Conservation (phyloP, 2,329 filamentous ascomycete genomes). For the Aphanocladium album region DNA sequence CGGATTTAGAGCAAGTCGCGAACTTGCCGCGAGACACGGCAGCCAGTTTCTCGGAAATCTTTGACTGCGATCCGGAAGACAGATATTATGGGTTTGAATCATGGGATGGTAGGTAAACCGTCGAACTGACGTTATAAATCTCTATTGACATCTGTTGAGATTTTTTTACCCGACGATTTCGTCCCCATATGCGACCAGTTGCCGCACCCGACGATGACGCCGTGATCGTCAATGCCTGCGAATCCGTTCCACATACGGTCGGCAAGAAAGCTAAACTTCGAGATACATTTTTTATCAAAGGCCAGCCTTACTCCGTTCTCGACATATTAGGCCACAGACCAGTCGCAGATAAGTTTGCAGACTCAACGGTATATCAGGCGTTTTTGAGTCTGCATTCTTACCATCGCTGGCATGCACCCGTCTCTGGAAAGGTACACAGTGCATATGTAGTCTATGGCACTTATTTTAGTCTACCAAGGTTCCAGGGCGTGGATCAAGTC, state of each 20-base stretch:
- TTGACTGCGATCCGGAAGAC: slow-evolving; percentile 50
- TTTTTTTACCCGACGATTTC: slow-evolving; percentile 61
- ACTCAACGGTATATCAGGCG: slow-evolving; percentile 65
- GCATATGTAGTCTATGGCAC: slow-evolving; percentile 58
- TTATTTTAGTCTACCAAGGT: slow-evolving; percentile 59
- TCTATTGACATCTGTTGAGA: slow-evolving; percentile 23
- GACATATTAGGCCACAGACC: slow-evolving; percentile 59
- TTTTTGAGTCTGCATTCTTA: slow-evolving; percentile 64
- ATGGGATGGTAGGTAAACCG: slow-evolving; percentile 51
- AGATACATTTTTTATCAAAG: slow-evolving; percentile 64
- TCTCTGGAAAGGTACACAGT: slow-evolving; percentile 55
- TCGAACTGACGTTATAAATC: no score
- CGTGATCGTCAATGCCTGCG: slow-evolving; percentile 59
- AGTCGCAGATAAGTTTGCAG: slow-evolving; percentile 49
- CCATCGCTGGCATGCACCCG: slow-evolving; percentile 68
- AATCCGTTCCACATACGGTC: slow-evolving; percentile 54
- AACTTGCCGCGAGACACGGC: slow-evolving; percentile 38
- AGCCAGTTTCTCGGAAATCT: slow-evolving; percentile 55
- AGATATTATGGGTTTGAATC: slow-evolving; percentile 57
- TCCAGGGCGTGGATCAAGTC: slow-evolving; percentile 28
- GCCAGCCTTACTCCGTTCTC: slow-evolving; percentile 59
- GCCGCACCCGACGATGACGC: slow-evolving; percentile 48
- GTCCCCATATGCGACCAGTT: slow-evolving; percentile 50
- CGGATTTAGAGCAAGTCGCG: slow-evolving; percentile 47
- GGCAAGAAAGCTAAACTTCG: slow-evolving; percentile 45